Conservation (phyloP, 1,284 basidiomycete genomes). For the Vanrija sp. region DNA sequence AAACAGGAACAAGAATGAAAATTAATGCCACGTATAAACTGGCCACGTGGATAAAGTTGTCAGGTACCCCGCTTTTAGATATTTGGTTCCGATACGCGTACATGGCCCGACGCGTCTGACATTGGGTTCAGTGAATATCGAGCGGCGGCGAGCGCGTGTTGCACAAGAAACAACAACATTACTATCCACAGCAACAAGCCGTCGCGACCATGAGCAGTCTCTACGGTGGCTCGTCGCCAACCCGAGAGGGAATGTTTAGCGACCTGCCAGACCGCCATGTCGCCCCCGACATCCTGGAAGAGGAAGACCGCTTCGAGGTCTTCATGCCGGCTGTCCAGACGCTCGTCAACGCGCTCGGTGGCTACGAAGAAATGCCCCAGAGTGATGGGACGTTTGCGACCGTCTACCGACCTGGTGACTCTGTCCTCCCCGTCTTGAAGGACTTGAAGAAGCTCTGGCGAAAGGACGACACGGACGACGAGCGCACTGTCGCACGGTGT, state of each 20-base stretch:
- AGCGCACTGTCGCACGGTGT: constrained; percentile 85
- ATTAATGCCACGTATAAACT: constrained; percentile 5
- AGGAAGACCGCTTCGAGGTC: constrained; percentile 34
- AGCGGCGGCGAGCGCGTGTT: not conserved
- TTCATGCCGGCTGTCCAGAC: constrained; percentile 46
- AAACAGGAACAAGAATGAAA: not conserved
- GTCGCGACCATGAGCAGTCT: constrained; percentile 3
- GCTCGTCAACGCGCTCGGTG: constrained; percentile 47
- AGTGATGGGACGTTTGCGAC: constrained; percentile 52
- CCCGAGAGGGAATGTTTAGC: not conserved
- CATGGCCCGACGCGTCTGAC: not conserved
- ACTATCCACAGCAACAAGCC: not conserved
- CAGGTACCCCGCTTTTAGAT: not conserved
- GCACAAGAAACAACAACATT: not conserved
- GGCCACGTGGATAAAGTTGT: not conserved
- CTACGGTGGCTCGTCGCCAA: not conserved
- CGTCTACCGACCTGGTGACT: constrained; percentile 75
- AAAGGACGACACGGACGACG: constrained; percentile 90
- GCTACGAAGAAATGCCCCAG: constrained; percentile 54
- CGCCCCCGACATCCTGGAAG: constrained; percentile 7
- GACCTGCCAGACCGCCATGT: not conserved
- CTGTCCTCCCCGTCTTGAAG: constrained; percentile 76
- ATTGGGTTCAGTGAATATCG: not conserved
- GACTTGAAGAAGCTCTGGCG: constrained; percentile 93
- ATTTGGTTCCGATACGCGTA: constrained; percentile 6